Base-by-base conservation (phyloP, 2,329 filamentous ascomycete genomes). In the Fusarium virguliforme region DNA sequence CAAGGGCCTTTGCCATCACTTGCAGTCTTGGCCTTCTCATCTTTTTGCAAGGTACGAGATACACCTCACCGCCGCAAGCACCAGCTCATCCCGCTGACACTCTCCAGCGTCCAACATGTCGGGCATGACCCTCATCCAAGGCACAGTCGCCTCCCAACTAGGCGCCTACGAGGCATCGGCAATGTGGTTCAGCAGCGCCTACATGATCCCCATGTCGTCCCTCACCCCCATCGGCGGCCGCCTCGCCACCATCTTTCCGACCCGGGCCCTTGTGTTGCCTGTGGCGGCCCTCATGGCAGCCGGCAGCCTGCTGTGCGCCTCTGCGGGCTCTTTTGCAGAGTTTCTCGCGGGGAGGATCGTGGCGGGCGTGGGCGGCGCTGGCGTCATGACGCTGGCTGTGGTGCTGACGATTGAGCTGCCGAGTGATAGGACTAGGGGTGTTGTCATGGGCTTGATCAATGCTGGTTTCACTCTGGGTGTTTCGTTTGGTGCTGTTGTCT, bases 151-250 rank as follows among this genome's bases (percentile, higher is more conserved):
- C 3, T 87, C 86, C 8, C 93, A 95, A 71, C 84, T 97, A 2
- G 85, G 93, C 79, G 89, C 92, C 1, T 94, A 94, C 75, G 89
- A 90, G 62, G 84, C 89, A 61, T 90, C 90, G 32, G 90, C 90
- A 37, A 92, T 89, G 79, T 97, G 93, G 93, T 94, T 96, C 78
- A 94, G 92, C 8, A 93, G 92, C 34, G 86, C 91, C 3, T 97
- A 94, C 77, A 85, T 96, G 53, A 85, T 88, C 67, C 79, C 83
- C 73, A 85, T 85, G 87, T 93, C 87, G 30, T 86, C 85, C 12
- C 80, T 92, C 12, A 88, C 91, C 0, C 93, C 94, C 1, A 80
- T 97, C 3, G 86, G 89, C 40, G 93, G 93, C 7, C 89, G 93
- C 18, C 83, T 97, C 1, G 89, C 90, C 50, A 89, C 90, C 74